phyloP scores from a whole-genome alignment of 225 moss, liverwort and hornwort genomes.

The Polytrichum formosum region DNA sequence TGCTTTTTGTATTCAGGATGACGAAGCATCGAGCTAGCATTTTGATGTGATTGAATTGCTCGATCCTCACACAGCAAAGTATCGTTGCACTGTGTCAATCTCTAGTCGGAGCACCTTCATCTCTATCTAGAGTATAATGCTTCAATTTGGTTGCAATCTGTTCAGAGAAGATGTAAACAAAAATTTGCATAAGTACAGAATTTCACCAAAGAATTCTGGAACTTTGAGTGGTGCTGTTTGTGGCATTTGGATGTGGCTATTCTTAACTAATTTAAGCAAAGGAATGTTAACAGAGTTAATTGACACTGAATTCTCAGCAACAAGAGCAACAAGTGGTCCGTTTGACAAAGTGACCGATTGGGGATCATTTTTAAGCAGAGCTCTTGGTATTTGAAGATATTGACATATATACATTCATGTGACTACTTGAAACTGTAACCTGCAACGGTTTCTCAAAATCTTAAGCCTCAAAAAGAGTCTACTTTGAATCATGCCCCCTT shows the following conservation, averaged over 20 bases:
- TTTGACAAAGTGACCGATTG: too few species aligned
- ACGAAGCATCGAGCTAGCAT: not conserved
- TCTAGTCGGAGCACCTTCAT: not conserved
- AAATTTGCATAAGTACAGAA: not conserved
- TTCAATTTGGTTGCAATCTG: not conserved
- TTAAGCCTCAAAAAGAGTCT: not conserved
- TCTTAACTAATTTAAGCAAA: not conserved
- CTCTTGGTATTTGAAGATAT: not conserved
- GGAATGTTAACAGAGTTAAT: conserved; percentile 1
- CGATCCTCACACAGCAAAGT: not conserved
- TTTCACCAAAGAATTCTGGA: conserved; percentile 1
- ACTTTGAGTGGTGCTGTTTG: not conserved
- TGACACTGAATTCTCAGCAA: not conserved
- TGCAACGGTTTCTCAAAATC: not conserved
- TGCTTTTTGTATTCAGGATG: not conserved
- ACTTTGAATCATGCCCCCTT: not conserved
- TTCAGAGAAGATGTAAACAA: not conserved
- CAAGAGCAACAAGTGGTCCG: too few species aligned
- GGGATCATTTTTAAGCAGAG: too few species aligned
- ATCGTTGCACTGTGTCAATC: not conserved
- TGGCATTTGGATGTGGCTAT: conserved; percentile 1
- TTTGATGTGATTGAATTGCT: not conserved
- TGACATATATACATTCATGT: not conserved
- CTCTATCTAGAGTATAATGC: not conserved
- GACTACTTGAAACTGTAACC: not conserved